These are phyloP conservation scores for Inonotus hispidus DNA, from an alignment of 1,284 basidiomycete species.

Conservation along the genomic window DNA sequence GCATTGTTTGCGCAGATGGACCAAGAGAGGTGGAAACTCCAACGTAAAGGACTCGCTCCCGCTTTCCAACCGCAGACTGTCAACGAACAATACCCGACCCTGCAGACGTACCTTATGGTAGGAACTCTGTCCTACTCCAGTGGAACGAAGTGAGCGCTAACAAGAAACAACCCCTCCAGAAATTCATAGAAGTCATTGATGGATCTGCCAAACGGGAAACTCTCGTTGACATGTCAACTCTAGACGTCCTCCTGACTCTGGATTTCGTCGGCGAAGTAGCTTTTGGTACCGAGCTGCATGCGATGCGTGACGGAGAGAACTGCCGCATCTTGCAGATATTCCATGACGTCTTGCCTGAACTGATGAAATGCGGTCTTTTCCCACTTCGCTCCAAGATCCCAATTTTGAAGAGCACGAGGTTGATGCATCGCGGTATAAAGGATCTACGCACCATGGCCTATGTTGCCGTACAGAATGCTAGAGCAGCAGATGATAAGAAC, in stretches of 20 bases:
- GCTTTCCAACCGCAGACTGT: neutral
- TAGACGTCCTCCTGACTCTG: neutral
- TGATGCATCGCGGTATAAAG: neutral
- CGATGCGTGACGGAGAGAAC: neutral
- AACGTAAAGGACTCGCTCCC: neutral
- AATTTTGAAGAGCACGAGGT: neutral
- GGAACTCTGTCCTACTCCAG: neutral
- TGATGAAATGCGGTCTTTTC: constrained; percentile 1
- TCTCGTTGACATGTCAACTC: neutral
- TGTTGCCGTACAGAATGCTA: neutral
- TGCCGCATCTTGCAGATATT: neutral
- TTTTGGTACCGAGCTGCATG: neutral
- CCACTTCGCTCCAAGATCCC: neutral
- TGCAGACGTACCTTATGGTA: neutral
- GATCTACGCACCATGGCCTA: neutral
- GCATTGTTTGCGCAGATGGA: constrained; percentile 1
- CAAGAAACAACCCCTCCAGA: neutral
- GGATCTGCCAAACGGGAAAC: neutral
- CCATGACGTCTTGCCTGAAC: neutral
- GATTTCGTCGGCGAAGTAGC: constrained; percentile 1
- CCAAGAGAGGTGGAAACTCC: neutral
- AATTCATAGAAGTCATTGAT: neutral
- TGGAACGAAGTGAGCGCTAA: neutral
- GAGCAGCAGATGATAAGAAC: neutral
- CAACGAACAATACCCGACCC: neutral